These are phyloP conservation scores for Rubroboletus pulcherrimus DNA, from an alignment of 768 basidiomycete species.

Conservation along the genomic window DNA sequence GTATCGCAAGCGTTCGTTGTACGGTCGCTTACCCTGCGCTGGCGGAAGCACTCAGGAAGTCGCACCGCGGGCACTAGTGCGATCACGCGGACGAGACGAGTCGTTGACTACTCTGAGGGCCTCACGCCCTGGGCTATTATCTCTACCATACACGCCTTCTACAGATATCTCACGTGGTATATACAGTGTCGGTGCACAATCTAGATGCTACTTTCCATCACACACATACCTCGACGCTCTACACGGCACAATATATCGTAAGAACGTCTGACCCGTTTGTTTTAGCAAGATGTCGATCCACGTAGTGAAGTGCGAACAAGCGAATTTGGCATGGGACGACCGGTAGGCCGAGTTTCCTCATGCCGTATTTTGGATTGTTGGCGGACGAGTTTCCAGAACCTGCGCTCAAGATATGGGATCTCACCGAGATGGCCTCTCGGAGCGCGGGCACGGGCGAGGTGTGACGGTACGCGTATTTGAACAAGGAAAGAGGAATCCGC, in stretches of 20 bases:
- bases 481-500: slow-evolving; percentile 43
- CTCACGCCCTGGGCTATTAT: not conserved
- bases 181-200: slow-evolving; percentile 13
- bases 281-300: slow-evolving; percentile 45
- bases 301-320: slow-evolving; percentile 47
- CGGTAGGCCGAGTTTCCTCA: slow-evolving; percentile 35
- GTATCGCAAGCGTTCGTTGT: too few relatives aligned
- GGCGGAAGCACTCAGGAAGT: not conserved
- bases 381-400: slow-evolving; percentile 52
- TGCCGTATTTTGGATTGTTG: slow-evolving; percentile 46
- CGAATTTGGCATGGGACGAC: slow-evolving; percentile 59
- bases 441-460: slow-evolving; percentile 18
- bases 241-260: not conserved
- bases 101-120: not conserved
- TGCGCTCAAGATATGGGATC: slow-evolving; percentile 52
- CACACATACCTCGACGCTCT: not conserved
- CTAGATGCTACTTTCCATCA: not conserved
- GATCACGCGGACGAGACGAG: not conserved
- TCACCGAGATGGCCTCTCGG: slow-evolving; percentile 15
- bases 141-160: not conserved
- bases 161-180: slow-evolving; percentile 3
- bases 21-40: not conserved
- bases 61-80: not conserved
- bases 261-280: not conserved
- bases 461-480: slow-evolving; percentile 43